These are phyloP conservation scores for Vicia villosa DNA, from an alignment of 306 rosid species.

Conservation along the genomic window DNA sequence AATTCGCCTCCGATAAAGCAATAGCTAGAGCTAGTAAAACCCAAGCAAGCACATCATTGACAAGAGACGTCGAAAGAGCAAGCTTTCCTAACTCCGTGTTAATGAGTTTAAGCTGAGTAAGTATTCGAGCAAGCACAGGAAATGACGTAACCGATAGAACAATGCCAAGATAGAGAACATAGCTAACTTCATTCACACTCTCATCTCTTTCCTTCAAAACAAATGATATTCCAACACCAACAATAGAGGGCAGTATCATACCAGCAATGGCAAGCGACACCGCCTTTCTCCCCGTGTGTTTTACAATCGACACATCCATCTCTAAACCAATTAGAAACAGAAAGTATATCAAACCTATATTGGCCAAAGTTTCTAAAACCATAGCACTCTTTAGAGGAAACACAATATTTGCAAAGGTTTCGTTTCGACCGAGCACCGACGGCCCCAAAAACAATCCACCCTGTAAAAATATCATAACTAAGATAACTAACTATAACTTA, in stretches of 20 bases:
- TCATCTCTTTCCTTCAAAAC: background rate
- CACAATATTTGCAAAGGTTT: conserved; percentile 38
- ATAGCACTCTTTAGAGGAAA: conserved; percentile 81
- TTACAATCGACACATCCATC: conserved; percentile 71
- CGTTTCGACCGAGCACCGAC: conserved; percentile 60
- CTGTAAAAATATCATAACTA: conserved; percentile 34
- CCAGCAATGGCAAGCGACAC: conserved; percentile 64
- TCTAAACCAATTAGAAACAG: conserved; percentile 81
- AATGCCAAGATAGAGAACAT: conserved; percentile 66
- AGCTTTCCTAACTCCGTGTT: conserved; percentile 75
- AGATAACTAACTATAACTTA: no score
- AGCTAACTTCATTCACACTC: conserved; percentile 20
- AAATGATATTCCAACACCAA: conserved; percentile 50
- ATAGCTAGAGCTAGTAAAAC: conserved; percentile 64
- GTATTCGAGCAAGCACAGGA: conserved; percentile 77
- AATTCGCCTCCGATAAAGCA: conserved; percentile 51
- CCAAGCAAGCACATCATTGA: conserved; percentile 83
- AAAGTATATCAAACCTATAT: conserved; percentile 75
- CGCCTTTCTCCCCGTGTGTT: conserved; percentile 60
- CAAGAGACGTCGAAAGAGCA: conserved; percentile 66
- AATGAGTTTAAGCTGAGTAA: conserved; percentile 77
- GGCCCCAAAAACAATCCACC: conserved; percentile 93
- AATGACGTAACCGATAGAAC: conserved; percentile 76
- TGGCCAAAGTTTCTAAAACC: conserved; percentile 82
- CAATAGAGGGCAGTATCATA: conserved; percentile 66